Percentiles rank a stretch among this genome's conserved stretches.
Conservation (phyloP, 2,329 filamentous ascomycete genomes). For the Pyrenophora seminiperda region DNA sequence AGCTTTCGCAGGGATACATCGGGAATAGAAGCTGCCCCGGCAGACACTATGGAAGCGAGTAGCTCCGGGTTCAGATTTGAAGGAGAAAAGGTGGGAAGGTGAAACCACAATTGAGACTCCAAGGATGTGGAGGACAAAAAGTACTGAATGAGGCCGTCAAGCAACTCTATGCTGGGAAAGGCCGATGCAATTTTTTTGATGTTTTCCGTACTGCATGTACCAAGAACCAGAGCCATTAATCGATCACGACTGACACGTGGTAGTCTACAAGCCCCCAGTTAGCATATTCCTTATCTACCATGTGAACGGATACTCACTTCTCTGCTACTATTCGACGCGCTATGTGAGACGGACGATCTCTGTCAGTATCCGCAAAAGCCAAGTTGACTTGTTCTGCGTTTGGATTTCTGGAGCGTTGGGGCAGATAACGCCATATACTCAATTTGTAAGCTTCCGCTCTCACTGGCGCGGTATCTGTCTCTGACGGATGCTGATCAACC, state of each 20-base stretch:
- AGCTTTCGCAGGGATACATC: constrained; percentile 64
- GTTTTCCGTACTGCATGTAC: constrained; percentile 60
- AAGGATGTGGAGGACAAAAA: constrained; percentile 63
- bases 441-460: constrained; percentile 47
- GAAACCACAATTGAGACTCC: constrained; percentile 65
- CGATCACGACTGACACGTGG: constrained; percentile 58
- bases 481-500: constrained; percentile 19
- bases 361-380: constrained; percentile 45
- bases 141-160: constrained; percentile 66
- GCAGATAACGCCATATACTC: constrained; percentile 54
- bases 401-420: constrained; percentile 36
- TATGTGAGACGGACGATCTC: constrained; percentile 44
- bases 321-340: constrained; percentile 49
- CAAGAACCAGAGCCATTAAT: constrained; percentile 67
- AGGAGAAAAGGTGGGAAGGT: constrained; percentile 64
- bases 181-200: constrained; percentile 61
- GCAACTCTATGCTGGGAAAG: constrained; percentile 65
- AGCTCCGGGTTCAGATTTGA: constrained; percentile 64
- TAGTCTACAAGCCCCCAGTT: constrained; percentile 18
- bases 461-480: constrained; percentile 29
- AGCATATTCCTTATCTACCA: not conserved
- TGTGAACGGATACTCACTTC: constrained; percentile 17
- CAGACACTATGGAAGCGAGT: constrained; percentile 63
- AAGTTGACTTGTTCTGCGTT: constrained; percentile 46
- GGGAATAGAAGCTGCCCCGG: constrained; percentile 65